These are phyloP conservation scores for Bryoerythrophyllum caledonicum DNA, from an alignment of 225 moss, liverwort and hornwort species.

Conservation along the genomic window DNA sequence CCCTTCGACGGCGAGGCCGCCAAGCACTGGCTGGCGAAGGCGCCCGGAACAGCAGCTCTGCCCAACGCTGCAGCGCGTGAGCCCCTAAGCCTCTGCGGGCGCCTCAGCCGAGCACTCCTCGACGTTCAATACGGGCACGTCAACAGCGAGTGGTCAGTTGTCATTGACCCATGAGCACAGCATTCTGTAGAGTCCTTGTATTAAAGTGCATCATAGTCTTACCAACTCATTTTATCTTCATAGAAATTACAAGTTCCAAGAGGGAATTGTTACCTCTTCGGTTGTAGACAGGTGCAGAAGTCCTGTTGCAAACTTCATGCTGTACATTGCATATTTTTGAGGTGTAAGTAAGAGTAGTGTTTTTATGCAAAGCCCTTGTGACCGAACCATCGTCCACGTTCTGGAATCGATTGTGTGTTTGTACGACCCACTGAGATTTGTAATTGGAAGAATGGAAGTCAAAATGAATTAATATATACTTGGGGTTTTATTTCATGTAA, in stretches of 20 bases:
- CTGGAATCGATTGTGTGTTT: not conserved
- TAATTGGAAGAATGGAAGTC: not conserved
- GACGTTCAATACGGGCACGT: conserved; percentile 79
- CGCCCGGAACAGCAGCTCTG: conserved; percentile 39
- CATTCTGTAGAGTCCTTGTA: not conserved
- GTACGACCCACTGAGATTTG: not conserved
- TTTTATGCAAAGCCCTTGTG: not conserved
- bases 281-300: conserved; percentile 24
- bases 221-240: not conserved
- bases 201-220: not conserved
- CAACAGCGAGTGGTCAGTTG: conserved; percentile 65
- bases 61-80: conserved; percentile 33
- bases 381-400: not conserved
- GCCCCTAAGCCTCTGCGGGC: conserved; percentile 80
- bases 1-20: conserved; percentile 64
- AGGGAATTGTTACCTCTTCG: not conserved
- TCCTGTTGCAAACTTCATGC: conserved; percentile 12
- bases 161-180: conserved; percentile 41
- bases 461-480: not conserved
- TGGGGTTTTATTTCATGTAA: not conserved
- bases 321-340: conserved; percentile 15
- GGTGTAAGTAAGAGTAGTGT: not conserved
- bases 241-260: conserved; percentile 10
- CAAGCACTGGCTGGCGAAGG: conserved; percentile 61
- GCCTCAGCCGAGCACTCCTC: conserved; percentile 59